Evolutionary conservation across 2,329 filamentous ascomycete species (phyloP), one percentile per base, ranked within the genome.

Genomic region (Aspergillus flavus): DNA sequence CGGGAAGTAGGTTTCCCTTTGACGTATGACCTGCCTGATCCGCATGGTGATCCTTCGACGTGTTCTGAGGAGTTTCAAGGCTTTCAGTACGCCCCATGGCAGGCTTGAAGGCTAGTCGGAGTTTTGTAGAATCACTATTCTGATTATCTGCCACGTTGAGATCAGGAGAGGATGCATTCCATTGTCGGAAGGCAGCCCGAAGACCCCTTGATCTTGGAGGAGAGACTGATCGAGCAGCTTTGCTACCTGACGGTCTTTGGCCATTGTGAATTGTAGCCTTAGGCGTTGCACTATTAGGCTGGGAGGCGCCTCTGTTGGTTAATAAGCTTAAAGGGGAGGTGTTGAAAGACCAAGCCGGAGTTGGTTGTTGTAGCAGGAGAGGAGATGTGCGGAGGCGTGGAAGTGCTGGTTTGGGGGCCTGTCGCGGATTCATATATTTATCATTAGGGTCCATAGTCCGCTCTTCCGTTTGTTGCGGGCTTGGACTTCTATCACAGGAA

Each of bases 391-490:
- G 79, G 56, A 84, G 69, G 34, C 81, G 79, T 23, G 79, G 73
- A 28, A 80, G 71, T 61, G 80, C 72, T 53, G 86, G 81, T 66
- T 82, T 80, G 19, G 82, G 80, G 1, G 85, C 83, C 26, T 87
- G 86, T 59, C 89, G 84, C 12, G 91, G 92, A 36, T 89, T 87
- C 69, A 87, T 82, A 74, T 89, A 96, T 73, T 91, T 93, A 79
- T 92, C 90, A 34, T 85, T 82, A 0, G 92, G 92, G 69, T 94
- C 86, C 85, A 94, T 90, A 1, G 92, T 95, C 74, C 87, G 90
- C 70, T 86, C 85, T 68, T 89, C 84, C 59, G 84, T 82, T 50
- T 79, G 82, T 57, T 82, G 79, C 7, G 88, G 90, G 69, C 81
- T 88, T 68, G 87, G 81, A 5, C 90, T 93, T 61, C 84, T 87